phyloP scores from a whole-genome alignment of 192 early-diverging fungal genomes.

The Gaertneriomyces semiglobifer region DNA sequence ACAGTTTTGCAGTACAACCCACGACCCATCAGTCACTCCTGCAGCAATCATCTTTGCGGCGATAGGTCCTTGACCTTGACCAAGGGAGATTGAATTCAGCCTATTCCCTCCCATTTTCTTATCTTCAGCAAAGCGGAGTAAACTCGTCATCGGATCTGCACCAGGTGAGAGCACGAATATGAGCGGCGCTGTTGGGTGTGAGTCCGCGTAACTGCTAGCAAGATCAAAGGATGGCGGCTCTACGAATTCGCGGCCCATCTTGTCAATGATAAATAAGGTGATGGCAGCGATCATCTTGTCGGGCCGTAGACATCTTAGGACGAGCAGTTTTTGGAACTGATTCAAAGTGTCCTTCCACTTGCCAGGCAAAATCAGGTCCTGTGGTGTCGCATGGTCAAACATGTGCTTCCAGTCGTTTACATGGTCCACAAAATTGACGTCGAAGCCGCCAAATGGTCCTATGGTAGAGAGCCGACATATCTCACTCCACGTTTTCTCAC shows the following conservation, averaged over 20 bases:
- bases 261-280: slow-evolving; percentile 51
- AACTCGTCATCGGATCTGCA: slow-evolving; percentile 56
- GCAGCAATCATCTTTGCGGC: slow-evolving; percentile 54
- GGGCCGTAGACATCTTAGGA: slow-evolving; percentile 51
- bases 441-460: slow-evolving; percentile 41
- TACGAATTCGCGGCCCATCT: slow-evolving; percentile 55
- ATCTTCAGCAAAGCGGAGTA: slow-evolving; percentile 55
- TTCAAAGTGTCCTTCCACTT: slow-evolving; percentile 36
- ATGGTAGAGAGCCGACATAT: slow-evolving; percentile 44
- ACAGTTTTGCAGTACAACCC: slow-evolving; percentile 63
- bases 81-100: slow-evolving; percentile 54
- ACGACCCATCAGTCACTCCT: slow-evolving; percentile 50
- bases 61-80: slow-evolving; percentile 64
- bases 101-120: slow-evolving; percentile 53
- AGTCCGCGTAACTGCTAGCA: slow-evolving; percentile 56
- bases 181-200: slow-evolving; percentile 46
- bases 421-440: slow-evolving; percentile 32
- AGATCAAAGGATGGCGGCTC: slow-evolving; percentile 62
- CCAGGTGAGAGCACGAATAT: slow-evolving; percentile 62
- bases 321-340: slow-evolving; percentile 49
- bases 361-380: slow-evolving; percentile 45
- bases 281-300: slow-evolving; percentile 56
- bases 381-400: slow-evolving; percentile 52
- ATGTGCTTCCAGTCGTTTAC: slow-evolving; percentile 45
- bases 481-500: slow-evolving; percentile 53